Percentiles rank a stretch among this genome's conserved stretches.
Evolutionary conservation across 768 basidiomycete species (phyloP).

Genomic region (Xanthoconium stramineum): DNA sequence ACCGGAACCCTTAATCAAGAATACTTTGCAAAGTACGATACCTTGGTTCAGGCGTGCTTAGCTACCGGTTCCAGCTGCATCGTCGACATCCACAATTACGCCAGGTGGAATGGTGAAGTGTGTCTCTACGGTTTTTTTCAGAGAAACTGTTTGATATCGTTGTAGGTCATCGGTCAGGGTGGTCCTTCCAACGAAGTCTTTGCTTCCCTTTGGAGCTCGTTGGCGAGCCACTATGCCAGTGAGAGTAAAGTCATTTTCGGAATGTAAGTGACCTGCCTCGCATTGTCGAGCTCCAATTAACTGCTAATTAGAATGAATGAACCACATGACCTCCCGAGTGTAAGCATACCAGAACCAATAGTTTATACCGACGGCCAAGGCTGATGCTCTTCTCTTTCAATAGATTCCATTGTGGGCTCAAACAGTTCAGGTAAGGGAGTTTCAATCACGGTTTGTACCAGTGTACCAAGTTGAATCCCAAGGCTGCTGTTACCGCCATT

Average conservation of each 20-base stretch:
- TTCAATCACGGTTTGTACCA: neutral
- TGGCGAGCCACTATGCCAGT: slow-evolving; percentile 1
- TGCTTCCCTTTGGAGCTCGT: slow-evolving; percentile 10
- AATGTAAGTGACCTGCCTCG: neutral
- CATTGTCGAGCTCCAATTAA: neutral
- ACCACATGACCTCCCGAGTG: slow-evolving; percentile 11
- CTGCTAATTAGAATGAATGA: slow-evolving; percentile 13
- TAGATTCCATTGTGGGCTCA: slow-evolving; percentile 8
- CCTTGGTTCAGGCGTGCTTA: slow-evolving; percentile 11
- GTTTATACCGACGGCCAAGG: neutral
- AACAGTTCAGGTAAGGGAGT: slow-evolving; percentile 6
- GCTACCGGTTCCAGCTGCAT: slow-evolving; percentile 7
- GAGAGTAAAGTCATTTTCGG: slow-evolving; percentile 8
- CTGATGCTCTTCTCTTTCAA: neutral
- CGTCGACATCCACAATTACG: slow-evolving; percentile 16
- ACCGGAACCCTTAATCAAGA: slow-evolving; percentile 34
- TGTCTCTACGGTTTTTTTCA: neutral
- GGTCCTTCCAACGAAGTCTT: slow-evolving; percentile 11
- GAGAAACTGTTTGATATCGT: neutral
- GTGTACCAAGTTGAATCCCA: neutral
- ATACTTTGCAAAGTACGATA: slow-evolving; percentile 7
- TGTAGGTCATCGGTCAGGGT: slow-evolving; percentile 14
- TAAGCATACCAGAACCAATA: neutral
- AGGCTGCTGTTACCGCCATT: slow-evolving; percentile 16
- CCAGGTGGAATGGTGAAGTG: slow-evolving; percentile 8